Evolutionary conservation across 192 early-diverging fungal genomes (phyloP).

Genomic region (Backusella liffmaniae): DNA sequence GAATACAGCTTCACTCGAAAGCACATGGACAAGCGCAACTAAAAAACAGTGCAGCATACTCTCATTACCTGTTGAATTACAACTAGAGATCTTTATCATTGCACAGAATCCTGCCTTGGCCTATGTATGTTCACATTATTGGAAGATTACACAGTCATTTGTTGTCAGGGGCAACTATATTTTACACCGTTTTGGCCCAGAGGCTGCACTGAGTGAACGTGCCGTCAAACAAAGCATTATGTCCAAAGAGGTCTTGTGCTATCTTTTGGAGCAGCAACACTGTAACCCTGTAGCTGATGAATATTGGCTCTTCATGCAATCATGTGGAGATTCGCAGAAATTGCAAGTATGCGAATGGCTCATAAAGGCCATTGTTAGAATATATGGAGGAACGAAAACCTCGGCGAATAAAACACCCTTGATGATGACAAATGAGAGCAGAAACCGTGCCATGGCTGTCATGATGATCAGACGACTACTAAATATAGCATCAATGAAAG

Average conservation of each 20-base stretch:
- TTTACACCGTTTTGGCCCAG: slow-evolving; percentile 21
- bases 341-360: neutral
- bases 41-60: neutral
- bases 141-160: slow-evolving; percentile 17
- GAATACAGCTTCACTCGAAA: neutral
- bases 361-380: neutral
- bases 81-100: slow-evolving; percentile 32
- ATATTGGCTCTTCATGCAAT: slow-evolving; percentile 14
- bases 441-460: neutral
- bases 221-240: slow-evolving; percentile 12
- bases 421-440: neutral
- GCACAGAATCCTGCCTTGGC: slow-evolving; percentile 30
- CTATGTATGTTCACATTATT: slow-evolving; percentile 4
- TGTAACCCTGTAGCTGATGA: slow-evolving; percentile 25
- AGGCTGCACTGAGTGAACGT: slow-evolving; percentile 1
- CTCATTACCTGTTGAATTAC: slow-evolving; percentile 31
- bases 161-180: slow-evolving; percentile 32
- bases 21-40: neutral
- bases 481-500: slow-evolving; percentile 25
- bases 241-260: slow-evolving; percentile 8
- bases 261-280: slow-evolving; percentile 15
- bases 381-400: neutral
- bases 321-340: neutral
- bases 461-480: slow-evolving; percentile 14
- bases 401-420: neutral